These are phyloP conservation scores for Ulmus americana DNA, from an alignment of 331 rosid genomes.

Conservation along the genomic window DNA sequence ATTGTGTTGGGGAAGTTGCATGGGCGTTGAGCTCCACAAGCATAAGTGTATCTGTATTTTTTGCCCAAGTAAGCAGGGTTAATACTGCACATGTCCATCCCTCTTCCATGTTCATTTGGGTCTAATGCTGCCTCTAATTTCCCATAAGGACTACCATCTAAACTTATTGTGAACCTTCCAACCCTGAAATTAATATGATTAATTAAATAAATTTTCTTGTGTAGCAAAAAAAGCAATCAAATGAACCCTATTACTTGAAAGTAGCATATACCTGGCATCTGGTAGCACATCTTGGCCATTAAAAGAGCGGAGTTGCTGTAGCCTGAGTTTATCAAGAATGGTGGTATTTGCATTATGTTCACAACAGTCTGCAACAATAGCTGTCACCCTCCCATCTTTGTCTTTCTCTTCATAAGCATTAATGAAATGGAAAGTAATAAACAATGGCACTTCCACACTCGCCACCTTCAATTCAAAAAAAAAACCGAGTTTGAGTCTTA, in stretches of 20 bases:
- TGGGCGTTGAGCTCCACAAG: slow-evolving; percentile 94
- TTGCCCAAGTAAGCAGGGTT: slow-evolving; percentile 67
- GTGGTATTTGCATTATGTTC: slow-evolving; percentile 63
- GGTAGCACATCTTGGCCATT: slow-evolving; percentile 61
- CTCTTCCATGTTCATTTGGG: slow-evolving; percentile 86
- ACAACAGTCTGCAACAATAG: slow-evolving; percentile 69
- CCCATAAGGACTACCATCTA: slow-evolving; percentile 74
- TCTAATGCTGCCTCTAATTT: slow-evolving; percentile 71
- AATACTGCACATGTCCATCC: slow-evolving; percentile 94
- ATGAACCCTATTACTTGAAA: not conserved
- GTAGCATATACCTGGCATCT: slow-evolving; percentile 57
- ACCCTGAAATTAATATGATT: slow-evolving; percentile 37
- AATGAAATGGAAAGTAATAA: slow-evolving; percentile 77
- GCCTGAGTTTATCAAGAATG: slow-evolving; percentile 64
- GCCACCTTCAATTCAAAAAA: slow-evolving; percentile 47
- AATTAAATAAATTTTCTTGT: not conserved
- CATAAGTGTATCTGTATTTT: slow-evolving; percentile 83
- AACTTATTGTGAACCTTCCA: slow-evolving; percentile 78
- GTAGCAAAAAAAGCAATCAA: not conserved
- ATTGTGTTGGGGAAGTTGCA: slow-evolving; percentile 95
- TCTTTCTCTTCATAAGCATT: slow-evolving; percentile 85
- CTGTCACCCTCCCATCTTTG: slow-evolving; percentile 70
- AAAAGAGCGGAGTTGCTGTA: slow-evolving; percentile 56
- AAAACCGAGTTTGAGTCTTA: no score
- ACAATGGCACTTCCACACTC: slow-evolving; percentile 84